Conservation (phyloP, 768 basidiomycete species). For the Calocera viscosa region DNA sequence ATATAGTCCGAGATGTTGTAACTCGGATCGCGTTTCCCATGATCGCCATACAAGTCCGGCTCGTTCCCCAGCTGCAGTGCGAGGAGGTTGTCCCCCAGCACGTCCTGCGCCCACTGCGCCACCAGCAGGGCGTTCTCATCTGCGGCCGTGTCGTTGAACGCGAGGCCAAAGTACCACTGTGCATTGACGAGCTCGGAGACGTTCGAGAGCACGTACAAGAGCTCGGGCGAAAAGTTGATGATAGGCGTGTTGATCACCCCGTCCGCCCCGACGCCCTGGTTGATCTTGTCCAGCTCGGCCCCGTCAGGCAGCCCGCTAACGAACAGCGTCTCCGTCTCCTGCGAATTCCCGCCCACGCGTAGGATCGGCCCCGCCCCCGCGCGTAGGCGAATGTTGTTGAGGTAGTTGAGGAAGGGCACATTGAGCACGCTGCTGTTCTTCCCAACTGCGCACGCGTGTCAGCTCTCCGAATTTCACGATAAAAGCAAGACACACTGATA, state of each 20-base stretch:
- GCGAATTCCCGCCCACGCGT: slow-evolving; percentile 69
- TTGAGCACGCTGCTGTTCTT: slow-evolving; percentile 40
- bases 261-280: slow-evolving; percentile 16
- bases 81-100: slow-evolving; percentile 23
- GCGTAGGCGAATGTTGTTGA: slow-evolving; percentile 56
- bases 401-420: slow-evolving; percentile 63
- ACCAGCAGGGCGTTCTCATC: slow-evolving; percentile 37
- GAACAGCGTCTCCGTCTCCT: slow-evolving; percentile 49
- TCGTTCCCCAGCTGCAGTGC: slow-evolving; percentile 29
- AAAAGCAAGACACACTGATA: slow-evolving; percentile 36
- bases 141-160: slow-evolving; percentile 47
- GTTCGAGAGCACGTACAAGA: slow-evolving; percentile 53
- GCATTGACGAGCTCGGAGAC: slow-evolving; percentile 46
- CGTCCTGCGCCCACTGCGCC: slow-evolving; percentile 31
- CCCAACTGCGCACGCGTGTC: slow-evolving; percentile 32
- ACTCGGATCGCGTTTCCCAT: slow-evolving; percentile 20
- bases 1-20: slow-evolving; percentile 35
- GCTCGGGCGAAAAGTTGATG: slow-evolving; percentile 47
- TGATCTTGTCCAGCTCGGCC: slow-evolving; percentile 40
- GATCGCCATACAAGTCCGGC: slow-evolving; percentile 29
- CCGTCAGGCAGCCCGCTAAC: slow-evolving; percentile 36
- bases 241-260: slow-evolving; percentile 55
- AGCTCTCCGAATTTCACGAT: not conserved
- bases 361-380: slow-evolving; percentile 48
- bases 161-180: slow-evolving; percentile 45